phyloP scores from a whole-genome alignment of 345 rosid genomes.

The Noccaea caerulescens region DNA sequence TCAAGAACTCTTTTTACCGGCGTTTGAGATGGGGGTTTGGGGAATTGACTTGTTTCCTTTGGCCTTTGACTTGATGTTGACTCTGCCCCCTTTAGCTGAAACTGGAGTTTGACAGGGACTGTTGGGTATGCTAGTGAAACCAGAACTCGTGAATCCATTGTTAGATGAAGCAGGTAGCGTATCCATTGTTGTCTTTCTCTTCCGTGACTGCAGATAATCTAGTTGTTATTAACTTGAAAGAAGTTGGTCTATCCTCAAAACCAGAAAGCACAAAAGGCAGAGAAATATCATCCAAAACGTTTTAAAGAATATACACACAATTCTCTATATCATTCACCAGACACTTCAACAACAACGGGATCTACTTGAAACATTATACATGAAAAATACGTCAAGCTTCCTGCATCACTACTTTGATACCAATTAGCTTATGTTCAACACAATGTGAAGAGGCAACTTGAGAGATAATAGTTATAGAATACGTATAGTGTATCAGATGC shows the following conservation, averaged over 20 bases:
- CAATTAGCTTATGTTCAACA: slow-evolving; percentile 23
- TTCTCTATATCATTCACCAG: slow-evolving; percentile 13
- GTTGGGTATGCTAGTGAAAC: slow-evolving; percentile 48
- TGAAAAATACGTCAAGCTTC: background rate
- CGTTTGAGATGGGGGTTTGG: slow-evolving; percentile 69
- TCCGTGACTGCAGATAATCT: slow-evolving; percentile 55
- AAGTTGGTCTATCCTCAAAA: slow-evolving; percentile 22
- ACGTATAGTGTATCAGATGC: background rate
- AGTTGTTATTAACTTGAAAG: slow-evolving; percentile 28
- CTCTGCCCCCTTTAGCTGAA: slow-evolving; percentile 71
- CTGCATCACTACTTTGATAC: slow-evolving; percentile 4
- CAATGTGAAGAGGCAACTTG: background rate
- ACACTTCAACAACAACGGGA: slow-evolving; percentile 3
- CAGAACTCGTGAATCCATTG: slow-evolving; percentile 55
- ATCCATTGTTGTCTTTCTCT: slow-evolving; percentile 57
- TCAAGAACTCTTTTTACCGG: slow-evolving; percentile 52
- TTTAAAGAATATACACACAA: background rate
- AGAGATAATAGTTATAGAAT: background rate
- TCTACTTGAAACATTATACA: slow-evolving; percentile 11
- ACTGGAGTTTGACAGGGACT: slow-evolving; percentile 76
- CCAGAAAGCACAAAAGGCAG: slow-evolving; percentile 10
- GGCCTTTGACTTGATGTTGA: slow-evolving; percentile 60
- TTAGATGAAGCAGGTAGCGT: slow-evolving; percentile 49
- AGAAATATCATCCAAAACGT: slow-evolving; percentile 14
- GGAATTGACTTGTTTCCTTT: slow-evolving; percentile 66